Base-by-base conservation (phyloP, 1,284 basidiomycete species). In the Austropuccinia psidii region DNA sequence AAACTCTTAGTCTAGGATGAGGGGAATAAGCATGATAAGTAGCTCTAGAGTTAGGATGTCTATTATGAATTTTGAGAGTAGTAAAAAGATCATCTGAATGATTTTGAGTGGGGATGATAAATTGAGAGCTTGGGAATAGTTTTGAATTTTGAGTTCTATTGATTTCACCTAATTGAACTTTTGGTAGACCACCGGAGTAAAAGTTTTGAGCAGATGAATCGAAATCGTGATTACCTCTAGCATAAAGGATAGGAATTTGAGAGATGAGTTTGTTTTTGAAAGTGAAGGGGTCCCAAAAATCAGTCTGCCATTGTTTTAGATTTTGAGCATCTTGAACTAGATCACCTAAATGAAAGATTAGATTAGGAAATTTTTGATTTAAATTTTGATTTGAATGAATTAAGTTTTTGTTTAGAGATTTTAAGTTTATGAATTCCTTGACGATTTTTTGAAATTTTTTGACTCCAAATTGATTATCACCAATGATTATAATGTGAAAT, bases 381-480 rank as follows among this genome's bases (percentile, higher is more conserved):
- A n/a, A n/a, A n/a, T n/a, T 37, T 24, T 43, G 47, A 4, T 45
- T 1, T 49, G 65, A 11, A 27, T 57, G 35, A 69, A 4, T 58
- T 75, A 60, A 13, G 62, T n/a, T 11, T 47, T 35, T 50, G 65
- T 39, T 33, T 65, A 49, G 45, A 29, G 69, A 9, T 41, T 65
- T 65, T 37, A 61, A 21, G 19, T 65, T 39, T 8, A 61, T 29
- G 52, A 77, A 43, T 19, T 73, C 49, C 13, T 49, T 52, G 31
- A 78, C 75, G 31, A 76, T 52, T 4, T 75, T 74, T 8, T 76
- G 67, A 67, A 77, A 78, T 0, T 70, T 55, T 19, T 75, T 74
- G 24, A 78, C 70, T 47, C 77, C 77, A 74, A 72, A 78, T 39
- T 78, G 77, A 61, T 78, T 78, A 73, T 78, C 77, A 31, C 76